These are phyloP conservation scores for Penicillium antarcticum DNA, from an alignment of 495 filamentous ascomycete species.

Conservation along the genomic window DNA sequence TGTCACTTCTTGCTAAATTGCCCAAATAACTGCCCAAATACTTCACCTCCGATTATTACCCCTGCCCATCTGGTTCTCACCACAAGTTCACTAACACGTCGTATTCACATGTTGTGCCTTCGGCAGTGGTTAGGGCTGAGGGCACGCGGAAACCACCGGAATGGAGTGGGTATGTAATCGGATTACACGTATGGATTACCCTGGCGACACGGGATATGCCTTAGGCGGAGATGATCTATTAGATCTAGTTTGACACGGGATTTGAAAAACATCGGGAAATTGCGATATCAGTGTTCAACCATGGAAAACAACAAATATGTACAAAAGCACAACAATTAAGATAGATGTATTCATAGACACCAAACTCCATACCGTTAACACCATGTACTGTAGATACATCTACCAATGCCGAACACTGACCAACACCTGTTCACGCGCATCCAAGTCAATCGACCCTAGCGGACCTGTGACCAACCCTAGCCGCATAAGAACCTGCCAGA, in stretches of 20 bases:
- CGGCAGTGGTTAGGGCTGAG: slow-evolving; percentile 31
- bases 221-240: neutral
- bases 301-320: neutral
- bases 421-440: slow-evolving; percentile 38
- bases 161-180: slow-evolving; percentile 23
- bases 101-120: slow-evolving; percentile 2
- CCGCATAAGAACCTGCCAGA: slow-evolving; percentile 59
- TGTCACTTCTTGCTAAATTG: no score
- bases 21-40: no score
- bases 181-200: slow-evolving; percentile 13
- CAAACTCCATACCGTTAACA: neutral
- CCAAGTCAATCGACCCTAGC: slow-evolving; percentile 27
- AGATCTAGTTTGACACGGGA: neutral
- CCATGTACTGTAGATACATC: neutral
- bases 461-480: slow-evolving; percentile 34
- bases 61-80: no score
- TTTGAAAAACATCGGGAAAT: neutral
- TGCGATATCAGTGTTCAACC: slow-evolving; percentile 1
- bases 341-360: neutral
- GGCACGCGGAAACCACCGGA: slow-evolving; percentile 30
- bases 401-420: slow-evolving; percentile 47
- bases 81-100: no score
- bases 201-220: slow-evolving; percentile 3
- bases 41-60: no score
- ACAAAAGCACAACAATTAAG: neutral